phyloP scores from a whole-genome alignment of 2,329 filamentous ascomycete species.

The Alternaria sp. region DNA sequence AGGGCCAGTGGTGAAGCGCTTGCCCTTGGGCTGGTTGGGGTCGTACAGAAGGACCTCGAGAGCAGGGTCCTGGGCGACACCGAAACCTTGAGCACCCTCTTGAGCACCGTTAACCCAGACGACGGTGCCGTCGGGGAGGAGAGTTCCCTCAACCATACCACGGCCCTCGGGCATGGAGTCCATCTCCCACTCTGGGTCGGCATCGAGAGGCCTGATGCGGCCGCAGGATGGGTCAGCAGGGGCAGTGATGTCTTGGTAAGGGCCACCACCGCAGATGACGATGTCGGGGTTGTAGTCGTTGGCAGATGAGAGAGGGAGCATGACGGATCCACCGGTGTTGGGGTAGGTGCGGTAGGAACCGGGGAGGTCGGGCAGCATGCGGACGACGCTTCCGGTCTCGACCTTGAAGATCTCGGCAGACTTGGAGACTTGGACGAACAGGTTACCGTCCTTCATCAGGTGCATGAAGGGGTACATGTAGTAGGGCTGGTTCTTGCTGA shows the following conservation, averaged over 20 bases:
- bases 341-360: conserved; percentile 66
- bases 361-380: conserved; percentile 59
- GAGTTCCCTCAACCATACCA: conserved; percentile 66
- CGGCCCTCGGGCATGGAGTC: conserved; percentile 65
- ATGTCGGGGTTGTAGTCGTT: conserved; percentile 62
- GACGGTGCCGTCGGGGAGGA: conserved; percentile 66
- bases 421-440: conserved; percentile 65
- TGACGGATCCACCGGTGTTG: conserved; percentile 65
- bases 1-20: conserved; percentile 58
- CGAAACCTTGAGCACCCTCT: conserved; percentile 66
- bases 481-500: conserved; percentile 65
- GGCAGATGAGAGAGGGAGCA: conserved; percentile 60
- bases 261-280: conserved; percentile 65
- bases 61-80: conserved; percentile 61
- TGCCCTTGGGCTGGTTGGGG: conserved; percentile 57
- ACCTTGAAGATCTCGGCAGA: conserved; percentile 64
- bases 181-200: conserved; percentile 61
- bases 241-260: conserved; percentile 65
- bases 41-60: conserved; percentile 65
- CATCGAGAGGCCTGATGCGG: conserved; percentile 59
- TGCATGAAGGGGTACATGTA: conserved; percentile 71
- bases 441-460: conserved; percentile 61
- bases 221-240: conserved; percentile 67
- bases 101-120: conserved; percentile 69
- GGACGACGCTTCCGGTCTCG: conserved; percentile 52